phyloP scores from a whole-genome alignment of 1,284 basidiomycete genomes.

The Irpex lacteus region DNA sequence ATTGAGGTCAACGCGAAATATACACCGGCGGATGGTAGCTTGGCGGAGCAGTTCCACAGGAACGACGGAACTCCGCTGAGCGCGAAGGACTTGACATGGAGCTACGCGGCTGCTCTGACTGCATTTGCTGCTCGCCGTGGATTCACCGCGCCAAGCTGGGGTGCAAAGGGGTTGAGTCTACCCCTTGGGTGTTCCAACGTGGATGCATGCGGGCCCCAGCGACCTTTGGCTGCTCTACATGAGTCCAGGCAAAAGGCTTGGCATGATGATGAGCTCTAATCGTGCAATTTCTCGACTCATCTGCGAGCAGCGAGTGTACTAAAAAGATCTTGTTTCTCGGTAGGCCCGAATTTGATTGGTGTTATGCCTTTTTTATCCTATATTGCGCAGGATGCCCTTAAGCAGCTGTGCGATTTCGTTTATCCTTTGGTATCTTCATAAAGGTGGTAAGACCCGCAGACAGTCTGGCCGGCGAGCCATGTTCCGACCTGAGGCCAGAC shows the following conservation, averaged over 20 bases:
- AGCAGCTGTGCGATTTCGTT: no score
- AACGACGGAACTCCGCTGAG: constrained; percentile 31
- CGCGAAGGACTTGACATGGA: constrained; percentile 46
- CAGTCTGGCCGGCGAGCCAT: no score
- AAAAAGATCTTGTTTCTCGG: no score
- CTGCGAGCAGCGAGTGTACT: no score
- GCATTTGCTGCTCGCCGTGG: constrained; percentile 37
- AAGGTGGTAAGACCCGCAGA: no score
- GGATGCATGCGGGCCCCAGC: constrained; percentile 14
- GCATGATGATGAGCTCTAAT: background rate
- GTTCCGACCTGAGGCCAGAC: no score
- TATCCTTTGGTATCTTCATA: no score
- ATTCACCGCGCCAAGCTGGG: constrained; percentile 52
- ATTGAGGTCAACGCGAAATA: constrained; percentile 35
- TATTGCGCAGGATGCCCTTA: no score
- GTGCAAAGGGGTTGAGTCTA: constrained; percentile 56
- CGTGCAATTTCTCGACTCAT: no score
- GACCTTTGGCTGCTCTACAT: background rate
- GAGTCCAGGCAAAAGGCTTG: background rate
- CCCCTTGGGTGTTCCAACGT: constrained; percentile 41
- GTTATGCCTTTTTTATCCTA: no score
- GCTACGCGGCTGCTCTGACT: constrained; percentile 40
- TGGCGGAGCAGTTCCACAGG: constrained; percentile 39
- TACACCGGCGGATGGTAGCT: constrained; percentile 37
- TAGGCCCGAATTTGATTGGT: no score